Base-by-base conservation (phyloP, 345 rosid species). In the Syzygium grande region DNA sequence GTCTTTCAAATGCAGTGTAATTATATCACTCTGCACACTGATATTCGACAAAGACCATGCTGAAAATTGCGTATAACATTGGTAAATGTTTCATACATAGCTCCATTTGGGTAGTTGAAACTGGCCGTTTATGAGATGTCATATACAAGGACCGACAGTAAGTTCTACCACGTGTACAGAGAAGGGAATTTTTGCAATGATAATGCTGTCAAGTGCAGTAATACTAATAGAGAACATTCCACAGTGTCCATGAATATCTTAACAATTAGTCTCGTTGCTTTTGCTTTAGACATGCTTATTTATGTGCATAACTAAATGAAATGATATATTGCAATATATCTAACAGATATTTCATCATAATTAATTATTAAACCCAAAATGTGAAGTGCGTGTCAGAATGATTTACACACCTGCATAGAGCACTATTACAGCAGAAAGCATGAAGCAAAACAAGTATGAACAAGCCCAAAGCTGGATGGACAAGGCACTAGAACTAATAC, bases 401-500 rank as follows among this genome's bases (percentile, higher is more conserved):
- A 79, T 73, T 43, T 85, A 7, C n/a, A 27, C 53, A 89, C 99
- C 96, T 94, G 97, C 94, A 96, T 89, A 98, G 88, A 51, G 98
- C 94, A 90, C 86, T 90, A 91, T 98, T 97, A 92, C 97, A 96
- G 91, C 96, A 92, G 34, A 93, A 87, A 84, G 92, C 96, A 91
- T 96, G 97, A 88, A 91, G 92, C 51, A 90, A 90, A 19, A 95
- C 90, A 88, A 96, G 95, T 87, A 94, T 89, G 86, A 93, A 92
- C 86, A 98, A 92, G 90, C 99, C 98, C 92, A 98, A 91, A 10
- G 98, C 97, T 11, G 99, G 99, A 91, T 96, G 99, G 88, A 98
- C 94, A 85, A 96, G 90, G 91, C 94, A 92, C 65, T n/a, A n/a
- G n/a, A 16, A n/a, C n/a, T n/a, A n/a, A 43, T 34, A 17, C 21